Base-by-base conservation (phyloP, 805 yeast species). In the Metschnikowia gelsemii region DNA sequence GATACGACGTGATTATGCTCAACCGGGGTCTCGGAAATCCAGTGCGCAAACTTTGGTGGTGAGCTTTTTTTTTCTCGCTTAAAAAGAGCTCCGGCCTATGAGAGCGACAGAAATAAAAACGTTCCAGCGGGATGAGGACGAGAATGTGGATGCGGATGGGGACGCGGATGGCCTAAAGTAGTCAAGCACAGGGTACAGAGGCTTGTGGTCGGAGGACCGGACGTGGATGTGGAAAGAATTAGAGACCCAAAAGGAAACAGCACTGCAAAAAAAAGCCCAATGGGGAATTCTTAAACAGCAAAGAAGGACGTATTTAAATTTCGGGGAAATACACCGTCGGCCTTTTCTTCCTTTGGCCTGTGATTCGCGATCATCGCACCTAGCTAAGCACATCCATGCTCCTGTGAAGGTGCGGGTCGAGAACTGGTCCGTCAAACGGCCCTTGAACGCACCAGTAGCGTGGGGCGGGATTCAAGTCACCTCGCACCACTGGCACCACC, bases 61-160 rank as follows among this genome's bases (percentile, higher is more conserved):
- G 9, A 28, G 35, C 35, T 25, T 20, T 22, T 33, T 19, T 20
- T 20, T 38, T 26, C 31, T 31, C 25, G 30, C 32, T 32, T 34
- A 12, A 20, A 18, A 28, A 8, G 31, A 12, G 14, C 31, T 28
- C 31, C 49, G 38, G 43, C 49, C 49, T 41, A 41, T 45, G 36
- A 35, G 46, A 43, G 43, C 38, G 43, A 32, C 41, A 30, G 48
- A 25, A 45, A 40, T 45, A 21, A 27, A 24, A 40, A 19, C 25
- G 7, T 24, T 34, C 30, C 8, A 18, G 24, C 9, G 38, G 16
- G 32, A 36, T 36, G n/a, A n/a, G n/a, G n/a, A n/a, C n/a, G n/a
- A n/a, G n/a, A n/a, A n/a, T n/a, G n/a, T n/a, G n/a, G n/a, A n/a
- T n/a, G n/a, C n/a, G n/a, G n/a, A n/a, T n/a, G n/a, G n/a, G n/a